Evolutionary conservation across 1,284 basidiomycete species (phyloP), one percentile per base, ranked within the genome.

Genomic region (Inonotus obliquus): DNA sequence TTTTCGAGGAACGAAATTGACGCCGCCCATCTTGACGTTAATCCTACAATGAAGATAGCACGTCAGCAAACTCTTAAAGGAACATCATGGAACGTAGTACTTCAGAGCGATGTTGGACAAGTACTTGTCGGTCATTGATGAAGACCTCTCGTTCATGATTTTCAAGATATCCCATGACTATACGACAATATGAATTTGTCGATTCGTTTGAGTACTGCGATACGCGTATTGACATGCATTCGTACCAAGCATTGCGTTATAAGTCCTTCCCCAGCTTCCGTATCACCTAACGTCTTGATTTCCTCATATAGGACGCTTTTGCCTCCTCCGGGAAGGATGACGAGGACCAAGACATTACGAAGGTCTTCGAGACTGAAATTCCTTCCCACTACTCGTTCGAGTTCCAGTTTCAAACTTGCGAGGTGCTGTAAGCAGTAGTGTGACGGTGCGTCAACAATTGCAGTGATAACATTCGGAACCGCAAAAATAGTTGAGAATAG

Each of bases 11-110:
- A 66, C 57, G 48, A 67, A 72, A 59, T 77, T 78, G 17, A 68
- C 62, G 1, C 78, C 78, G 0, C 76, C 77, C 17, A 78, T 66
- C 41, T 75, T 75, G 0, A 69, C 72, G 59, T 80, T 80, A 25
- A 80, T 73, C 61, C 77, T 79, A 13, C 10, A 45, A 35, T 2
- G 23, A 41, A 27, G 32, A 59, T 10, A 39, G 25, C 23, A 39
- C 10, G 13, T n/a, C 11, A 51, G 49, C 61, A 17, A 59, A 39
- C 13, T 47, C 27, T 23, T 25, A 25, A 10, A 21, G 11, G 2
- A 9, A 25, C 4, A n/a, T 45, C 54, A 38, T 14, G 39, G 10
- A 35, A 27, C n/a, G 25, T 54, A 60, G 53, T 61, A 77, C 76
- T 78, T 78, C 13, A 78, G 61, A 32, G 74, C 69, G 0, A 77